Evolutionary conservation across 331 rosid genomes (phyloP).

Genomic region (Arachis monticola): DNA sequence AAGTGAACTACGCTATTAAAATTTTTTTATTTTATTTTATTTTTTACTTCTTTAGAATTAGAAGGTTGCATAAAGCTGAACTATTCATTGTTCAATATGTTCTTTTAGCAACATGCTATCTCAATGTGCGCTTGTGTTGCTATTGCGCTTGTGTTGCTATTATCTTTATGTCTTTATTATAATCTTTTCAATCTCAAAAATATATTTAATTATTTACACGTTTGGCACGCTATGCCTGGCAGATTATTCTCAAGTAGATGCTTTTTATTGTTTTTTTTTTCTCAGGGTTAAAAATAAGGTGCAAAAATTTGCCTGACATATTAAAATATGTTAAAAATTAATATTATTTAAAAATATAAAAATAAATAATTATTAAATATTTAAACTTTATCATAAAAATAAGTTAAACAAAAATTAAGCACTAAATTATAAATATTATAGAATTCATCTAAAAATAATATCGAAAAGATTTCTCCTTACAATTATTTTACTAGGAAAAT

Average conservation of each 20-base stretch:
- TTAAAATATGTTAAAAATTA: too few relatives aligned
- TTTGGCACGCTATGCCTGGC: neutral
- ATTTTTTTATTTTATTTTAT: too few relatives aligned
- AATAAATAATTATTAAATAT: too few relatives aligned
- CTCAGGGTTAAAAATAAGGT: neutral
- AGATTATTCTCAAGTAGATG: neutral
- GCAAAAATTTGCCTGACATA: neutral
- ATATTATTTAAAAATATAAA: too few relatives aligned
- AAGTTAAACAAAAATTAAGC: too few relatives aligned
- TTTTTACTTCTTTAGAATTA: too few relatives aligned
- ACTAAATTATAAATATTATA: too few relatives aligned
- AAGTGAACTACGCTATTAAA: too few relatives aligned
- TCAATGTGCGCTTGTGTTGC: neutral
- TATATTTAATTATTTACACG: neutral
- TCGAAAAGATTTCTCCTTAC: too few relatives aligned
- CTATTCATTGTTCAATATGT: neutral
- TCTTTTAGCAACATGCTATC: neutral
- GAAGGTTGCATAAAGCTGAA: neutral
- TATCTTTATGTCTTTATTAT: constrained; percentile 7
- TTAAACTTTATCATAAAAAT: too few relatives aligned
- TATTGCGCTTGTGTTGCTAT: neutral
- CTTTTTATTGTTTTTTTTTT: neutral
- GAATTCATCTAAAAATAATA: too few relatives aligned
- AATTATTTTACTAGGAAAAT: too few relatives aligned
- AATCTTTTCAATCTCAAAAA: neutral